A percentile compares a stretch with the other conserved stretches of the same genome.
Evolutionary conservation across 2,329 filamentous ascomycete genomes (phyloP).

Genomic region (Hawksworthiomyces lignivorus): DNA sequence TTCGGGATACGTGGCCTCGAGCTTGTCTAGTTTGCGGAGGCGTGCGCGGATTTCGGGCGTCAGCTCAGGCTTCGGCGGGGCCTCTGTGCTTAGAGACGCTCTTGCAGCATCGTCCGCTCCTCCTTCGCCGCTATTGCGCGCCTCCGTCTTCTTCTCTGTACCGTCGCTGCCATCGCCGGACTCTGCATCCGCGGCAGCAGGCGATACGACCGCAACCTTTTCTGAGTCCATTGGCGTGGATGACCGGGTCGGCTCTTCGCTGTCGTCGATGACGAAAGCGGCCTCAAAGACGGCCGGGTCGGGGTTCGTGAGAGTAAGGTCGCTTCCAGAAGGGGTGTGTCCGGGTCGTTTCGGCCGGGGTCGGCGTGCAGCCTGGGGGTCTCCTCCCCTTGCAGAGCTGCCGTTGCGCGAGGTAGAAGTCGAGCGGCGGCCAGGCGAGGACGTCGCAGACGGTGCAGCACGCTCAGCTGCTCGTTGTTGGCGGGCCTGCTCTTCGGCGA

Average conservation of each 20-base stretch:
- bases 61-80: slow-evolving; percentile 40
- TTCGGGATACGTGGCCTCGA: slow-evolving; percentile 87
- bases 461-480: slow-evolving; percentile 48
- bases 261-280: slow-evolving; percentile 80
- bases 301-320: slow-evolving; percentile 47
- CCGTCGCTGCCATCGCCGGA: no score
- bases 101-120: neutral
- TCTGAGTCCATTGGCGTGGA: slow-evolving; percentile 7
- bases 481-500: slow-evolving; percentile 85
- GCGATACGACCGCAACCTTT: no score
- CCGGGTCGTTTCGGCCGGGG: slow-evolving; percentile 35
- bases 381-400: slow-evolving; percentile 26
- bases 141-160: slow-evolving; percentile 1
- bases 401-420: slow-evolving; percentile 34
- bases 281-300: slow-evolving; percentile 85
- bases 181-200: no score
- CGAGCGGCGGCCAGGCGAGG: slow-evolving; percentile 36
- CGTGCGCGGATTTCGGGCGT: slow-evolving; percentile 67
- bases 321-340: slow-evolving; percentile 24
- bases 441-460: slow-evolving; percentile 28
- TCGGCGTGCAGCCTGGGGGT: slow-evolving; percentile 26
- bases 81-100: no score
- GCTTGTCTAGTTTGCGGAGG: slow-evolving; percentile 78
- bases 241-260: slow-evolving; percentile 56
- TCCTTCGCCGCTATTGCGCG: slow-evolving; percentile 1